phyloP scores from a whole-genome alignment of 805 yeast species.

The Tetrapisispora arboricola region DNA sequence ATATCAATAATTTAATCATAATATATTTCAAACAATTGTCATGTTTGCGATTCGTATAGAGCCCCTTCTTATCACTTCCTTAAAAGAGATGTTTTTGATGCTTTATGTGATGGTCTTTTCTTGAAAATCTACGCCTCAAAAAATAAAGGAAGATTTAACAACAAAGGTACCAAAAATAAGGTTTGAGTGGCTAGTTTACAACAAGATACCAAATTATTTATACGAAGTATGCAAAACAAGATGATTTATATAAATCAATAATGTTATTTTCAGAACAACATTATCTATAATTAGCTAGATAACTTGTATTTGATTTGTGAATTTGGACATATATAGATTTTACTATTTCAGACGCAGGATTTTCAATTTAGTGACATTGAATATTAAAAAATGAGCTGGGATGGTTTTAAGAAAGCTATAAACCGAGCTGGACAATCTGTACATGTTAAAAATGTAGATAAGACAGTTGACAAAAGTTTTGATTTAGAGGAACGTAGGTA shows the following conservation, averaged over 20 bases:
- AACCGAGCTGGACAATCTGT: constrained; percentile 84
- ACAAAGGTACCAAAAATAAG: background rate
- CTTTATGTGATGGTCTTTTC: background rate
- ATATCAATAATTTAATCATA: too few species aligned
- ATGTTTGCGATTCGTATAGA: background rate
- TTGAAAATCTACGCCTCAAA: background rate
- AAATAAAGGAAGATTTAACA: background rate
- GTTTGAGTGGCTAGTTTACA: too few species aligned
- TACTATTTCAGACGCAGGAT: background rate
- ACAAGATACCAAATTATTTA: too few species aligned
- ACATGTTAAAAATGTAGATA: constrained; percentile 50
- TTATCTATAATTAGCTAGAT: too few species aligned
- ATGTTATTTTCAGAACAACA: too few species aligned
- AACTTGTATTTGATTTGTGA: too few species aligned
- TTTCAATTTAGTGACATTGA: background rate
- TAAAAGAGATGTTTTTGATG: background rate
- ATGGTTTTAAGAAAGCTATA: constrained; percentile 92
- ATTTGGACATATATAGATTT: too few species aligned
- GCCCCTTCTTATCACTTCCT: background rate
- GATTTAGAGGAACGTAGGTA: constrained; percentile 88
- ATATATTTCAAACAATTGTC: too few species aligned
- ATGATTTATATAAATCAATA: too few species aligned
- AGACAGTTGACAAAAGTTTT: constrained; percentile 68
- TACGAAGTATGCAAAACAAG: too few species aligned
- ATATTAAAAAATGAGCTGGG: constrained; percentile 70